Evolutionary conservation across 148 eudicot genomes (phyloP), one percentile per base, ranked within the genome.

Genomic region (Cornus suecica): DNA sequence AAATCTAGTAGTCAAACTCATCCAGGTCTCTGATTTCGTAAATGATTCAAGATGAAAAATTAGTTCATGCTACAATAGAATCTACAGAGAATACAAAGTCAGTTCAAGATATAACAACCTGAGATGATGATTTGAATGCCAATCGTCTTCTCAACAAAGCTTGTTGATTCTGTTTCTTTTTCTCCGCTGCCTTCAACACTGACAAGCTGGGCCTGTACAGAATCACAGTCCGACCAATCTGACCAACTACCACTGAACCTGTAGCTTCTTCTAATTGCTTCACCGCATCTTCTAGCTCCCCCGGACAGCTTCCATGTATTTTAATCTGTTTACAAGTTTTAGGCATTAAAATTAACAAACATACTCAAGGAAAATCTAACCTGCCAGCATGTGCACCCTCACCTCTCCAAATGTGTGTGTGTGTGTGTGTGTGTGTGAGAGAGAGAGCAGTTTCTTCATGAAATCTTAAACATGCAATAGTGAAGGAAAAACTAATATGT

Each of bases 151-250:
- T 87, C 78, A 70, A 62, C 65, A 80, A 81, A 63, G 80, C 42
- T 67, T 70, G 83, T 68, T 85, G 88, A 77, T 83, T 74, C 78
- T 84, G 86, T 74, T 85, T 88, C 90, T 80, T 95, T 80, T 89
- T 95, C 92, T 91, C 88, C 73, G 87, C 99, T 18, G 88, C 97
- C 84, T 89, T 84, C 68, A 91, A 64, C 77, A 90, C 92, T 23
- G 89, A 76, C 76, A 92, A 31, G 83, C 99, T 95, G 10, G 99
- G 99, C 68, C 97, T 79, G 73, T 95, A 95, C n/a, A 95, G 88
- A 70, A 95, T 95, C 75, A 92, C 97, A 10, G 90, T 91, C 71
- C 97, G 88, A 62, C 99, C 97, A 76, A 95, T 91, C 80, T 85
- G 90, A 66, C 88, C 81, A 72, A 95, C 93, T 25, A 75, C 92